These are phyloP conservation scores for Pseudonitzschia pungens DNA, from an alignment of 108 stramenopile genomes.

Conservation along the genomic window DNA sequence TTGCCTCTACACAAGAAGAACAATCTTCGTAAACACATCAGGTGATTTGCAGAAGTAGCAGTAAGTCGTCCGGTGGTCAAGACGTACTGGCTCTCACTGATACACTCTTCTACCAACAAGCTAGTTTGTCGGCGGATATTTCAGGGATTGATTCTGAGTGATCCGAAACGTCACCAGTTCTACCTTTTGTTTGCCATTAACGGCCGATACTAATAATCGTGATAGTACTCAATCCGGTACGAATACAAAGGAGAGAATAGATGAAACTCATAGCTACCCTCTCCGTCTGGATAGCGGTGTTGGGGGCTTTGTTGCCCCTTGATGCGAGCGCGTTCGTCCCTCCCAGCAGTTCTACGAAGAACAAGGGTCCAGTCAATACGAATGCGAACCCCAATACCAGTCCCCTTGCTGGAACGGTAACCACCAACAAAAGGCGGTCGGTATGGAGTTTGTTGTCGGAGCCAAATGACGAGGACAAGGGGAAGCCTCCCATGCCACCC, in stretches of 20 bases:
- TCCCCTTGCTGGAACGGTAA: background rate
- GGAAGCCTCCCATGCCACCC: conserved; percentile 2
- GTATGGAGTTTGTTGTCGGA: conserved; percentile 3
- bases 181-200: too few species aligned
- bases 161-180: too few species aligned
- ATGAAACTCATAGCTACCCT: background rate
- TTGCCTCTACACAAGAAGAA: too few species aligned
- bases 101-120: background rate
- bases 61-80: background rate
- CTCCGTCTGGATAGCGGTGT: background rate
- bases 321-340: background rate
- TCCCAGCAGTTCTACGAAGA: background rate
- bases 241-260: background rate
- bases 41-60: background rate
- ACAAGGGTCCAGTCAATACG: background rate
- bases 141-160: too few species aligned
- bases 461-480: background rate
- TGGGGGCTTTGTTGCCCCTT: background rate
- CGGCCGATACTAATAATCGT: too few species aligned
- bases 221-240: background rate
- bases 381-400: background rate
- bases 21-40: too few species aligned
- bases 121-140: background rate
- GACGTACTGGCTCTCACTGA: background rate
- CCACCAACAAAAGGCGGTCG: background rate